A percentile compares a stretch with the other conserved stretches of the same genome.
phyloP scores from a whole-genome alignment of 2,329 filamentous ascomycete genomes.

The Beauveria asiatica region DNA sequence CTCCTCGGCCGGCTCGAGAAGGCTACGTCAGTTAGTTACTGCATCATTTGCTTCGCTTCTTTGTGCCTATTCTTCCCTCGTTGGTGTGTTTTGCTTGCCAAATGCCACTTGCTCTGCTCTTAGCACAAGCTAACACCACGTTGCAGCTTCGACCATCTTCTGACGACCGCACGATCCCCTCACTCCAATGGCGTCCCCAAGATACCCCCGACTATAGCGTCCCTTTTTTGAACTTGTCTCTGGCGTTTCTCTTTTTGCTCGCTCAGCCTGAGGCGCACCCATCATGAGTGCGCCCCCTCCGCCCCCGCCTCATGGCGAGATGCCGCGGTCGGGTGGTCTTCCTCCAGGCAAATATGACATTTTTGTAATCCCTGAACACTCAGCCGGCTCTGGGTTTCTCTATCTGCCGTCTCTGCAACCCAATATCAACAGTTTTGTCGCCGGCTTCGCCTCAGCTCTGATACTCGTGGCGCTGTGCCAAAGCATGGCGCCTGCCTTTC shows the following conservation, averaged over 20 bases:
- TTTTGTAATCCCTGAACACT: conserved; percentile 91
- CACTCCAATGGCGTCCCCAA: conserved; percentile 24
- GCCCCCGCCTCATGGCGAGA: conserved; percentile 76
- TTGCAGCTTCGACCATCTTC: conserved; percentile 11
- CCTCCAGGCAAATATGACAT: conserved; percentile 93
- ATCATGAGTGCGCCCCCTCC: conserved; percentile 58
- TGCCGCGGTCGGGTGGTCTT: conserved; percentile 61
- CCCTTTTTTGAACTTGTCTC: neutral
- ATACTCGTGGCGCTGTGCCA: conserved; percentile 65
- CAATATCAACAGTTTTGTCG: conserved; percentile 83
- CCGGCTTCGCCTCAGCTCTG: conserved; percentile 72
- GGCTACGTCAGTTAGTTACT: neutral
- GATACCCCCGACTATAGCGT: conserved; percentile 17
- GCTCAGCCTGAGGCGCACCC: conserved; percentile 9
- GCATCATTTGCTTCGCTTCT: neutral
- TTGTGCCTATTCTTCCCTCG: neutral
- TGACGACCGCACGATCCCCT: conserved; percentile 14
- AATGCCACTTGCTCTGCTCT: neutral
- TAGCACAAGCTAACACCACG: neutral
- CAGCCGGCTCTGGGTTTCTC: conserved; percentile 78
- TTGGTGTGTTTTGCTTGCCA: neutral
- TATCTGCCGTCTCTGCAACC: conserved; percentile 87
- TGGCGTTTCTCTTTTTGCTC: neutral
- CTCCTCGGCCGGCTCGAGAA: neutral
- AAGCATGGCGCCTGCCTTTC: conserved; percentile 63